phyloP scores from a whole-genome alignment of 2,329 filamentous ascomycete genomes.

The Penicillium sp. region DNA sequence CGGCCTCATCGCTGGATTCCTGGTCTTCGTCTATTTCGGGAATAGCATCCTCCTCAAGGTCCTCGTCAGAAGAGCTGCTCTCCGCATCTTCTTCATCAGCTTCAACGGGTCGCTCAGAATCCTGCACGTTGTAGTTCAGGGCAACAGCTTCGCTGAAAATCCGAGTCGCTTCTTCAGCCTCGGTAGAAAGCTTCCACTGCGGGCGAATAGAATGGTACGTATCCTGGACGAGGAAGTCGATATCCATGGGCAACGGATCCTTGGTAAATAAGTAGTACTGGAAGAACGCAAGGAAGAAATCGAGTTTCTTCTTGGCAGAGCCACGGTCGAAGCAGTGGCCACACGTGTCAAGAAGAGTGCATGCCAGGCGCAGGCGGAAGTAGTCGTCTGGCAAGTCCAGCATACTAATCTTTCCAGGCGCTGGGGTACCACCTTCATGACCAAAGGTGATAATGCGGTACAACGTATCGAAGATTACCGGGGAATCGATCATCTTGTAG shows the following conservation, averaged over 20 bases:
- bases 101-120: conserved; percentile 66
- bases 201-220: conserved; percentile 80
- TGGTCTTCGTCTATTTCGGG: conserved; percentile 56
- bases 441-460: conserved; percentile 95
- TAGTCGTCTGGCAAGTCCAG: conserved; percentile 91
- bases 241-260: conserved; percentile 86
- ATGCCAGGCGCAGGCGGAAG: conserved; percentile 88
- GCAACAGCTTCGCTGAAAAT: conserved; percentile 84
- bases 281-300: conserved; percentile 95
- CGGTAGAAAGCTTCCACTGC: conserved; percentile 84
- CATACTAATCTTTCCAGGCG: conserved; percentile 70
- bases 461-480: conserved; percentile 89
- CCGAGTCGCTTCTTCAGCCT: conserved; percentile 76
- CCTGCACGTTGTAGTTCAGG: conserved; percentile 80
- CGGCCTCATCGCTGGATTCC: conserved; percentile 50
- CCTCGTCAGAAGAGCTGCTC: conserved; percentile 72
- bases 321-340: conserved; percentile 95
- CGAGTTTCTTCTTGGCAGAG: conserved; percentile 90
- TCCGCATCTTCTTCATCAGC: conserved; percentile 73
- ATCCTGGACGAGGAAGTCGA: conserved; percentile 94
- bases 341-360: conserved; percentile 88
- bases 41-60: conserved; percentile 59
- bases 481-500: conserved; percentile 93
- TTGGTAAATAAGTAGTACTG: conserved; percentile 93
- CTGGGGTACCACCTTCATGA: conserved; percentile 75